Evolutionary conservation across 148 eudicot genomes (phyloP), one percentile per base, ranked within the genome.

Genomic region (Rhododendron griersonianum): DNA sequence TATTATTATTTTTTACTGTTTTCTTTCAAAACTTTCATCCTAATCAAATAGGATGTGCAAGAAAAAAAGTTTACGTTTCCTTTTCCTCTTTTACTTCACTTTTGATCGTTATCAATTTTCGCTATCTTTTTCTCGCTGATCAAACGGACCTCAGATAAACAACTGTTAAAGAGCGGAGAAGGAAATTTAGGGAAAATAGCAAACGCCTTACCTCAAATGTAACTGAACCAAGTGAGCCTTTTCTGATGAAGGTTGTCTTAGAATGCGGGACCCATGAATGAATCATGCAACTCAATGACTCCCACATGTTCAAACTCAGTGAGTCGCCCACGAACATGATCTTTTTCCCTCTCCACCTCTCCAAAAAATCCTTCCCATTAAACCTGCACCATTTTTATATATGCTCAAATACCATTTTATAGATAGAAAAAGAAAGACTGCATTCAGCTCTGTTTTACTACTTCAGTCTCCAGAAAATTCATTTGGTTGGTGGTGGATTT

Each of bases 311-410:
- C 87, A 90, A 86, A 88, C 94, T 93, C 89, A 94, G 57, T 39
- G 98, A 96, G 86, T 96, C 98, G 14, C 98, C 98, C 69, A 96
- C 98, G 87, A 96, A 96, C 98, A 94, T 94, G n/a, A 94, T 93
- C 90, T 91, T 94, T 90, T 96, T 95, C 65, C 99, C 96, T 80
- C 92, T 92, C 92, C 92, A 92, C 82, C 90, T 92, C 89, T 89
- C 88, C 92, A 96, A 82, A 85, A 96, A 95, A 37, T 88, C 47
- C 86, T 90, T 7, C 89, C 95, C 99, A 91, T 94, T 94, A 88
- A 96, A 96, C 85, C 98, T 96, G 89, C 90, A 88, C 30, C 59
- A 48, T 28, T 67, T 63, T 61, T 13, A 81, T 33, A 33, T 33
- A 33, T 33, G 15, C 83, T 28, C 35, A 55, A 13, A 41, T 41